These are phyloP conservation scores for Stemphylium beticola DNA, from an alignment of 2,329 filamentous ascomycete species.

Conservation along the genomic window DNA sequence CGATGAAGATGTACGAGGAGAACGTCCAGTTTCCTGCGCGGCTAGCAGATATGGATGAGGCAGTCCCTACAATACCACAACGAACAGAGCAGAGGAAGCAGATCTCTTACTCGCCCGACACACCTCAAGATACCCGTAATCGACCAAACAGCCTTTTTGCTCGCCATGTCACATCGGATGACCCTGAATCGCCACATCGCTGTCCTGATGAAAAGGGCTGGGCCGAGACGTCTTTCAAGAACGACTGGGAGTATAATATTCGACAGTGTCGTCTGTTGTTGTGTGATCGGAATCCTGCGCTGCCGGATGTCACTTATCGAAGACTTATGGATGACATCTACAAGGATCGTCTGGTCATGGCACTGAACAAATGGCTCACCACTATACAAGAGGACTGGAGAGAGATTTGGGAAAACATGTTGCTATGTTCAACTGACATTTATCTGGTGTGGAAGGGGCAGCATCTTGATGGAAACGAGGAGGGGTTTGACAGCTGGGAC, in stretches of 20 bases:
- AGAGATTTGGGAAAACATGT: background rate
- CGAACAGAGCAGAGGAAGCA: background rate
- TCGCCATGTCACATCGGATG: conserved; percentile 2
- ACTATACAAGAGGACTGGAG: background rate
- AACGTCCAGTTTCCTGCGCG: conserved; percentile 1
- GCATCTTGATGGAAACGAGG: background rate
- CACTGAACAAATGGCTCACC: conserved; percentile 1
- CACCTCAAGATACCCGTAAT: conserved; percentile 14
- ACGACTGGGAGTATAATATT: conserved; percentile 14
- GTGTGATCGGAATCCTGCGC: background rate
- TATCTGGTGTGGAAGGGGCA: conserved; percentile 11
- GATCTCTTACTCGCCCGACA: conserved; percentile 7
- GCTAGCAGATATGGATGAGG: background rate
- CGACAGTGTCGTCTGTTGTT: conserved; percentile 20
- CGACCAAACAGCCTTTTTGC: background rate
- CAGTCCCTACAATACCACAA: background rate
- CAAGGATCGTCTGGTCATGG: conserved; percentile 2
- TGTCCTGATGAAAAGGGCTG: conserved; percentile 13
- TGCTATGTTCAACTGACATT: conserved; percentile 6
- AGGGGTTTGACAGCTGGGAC: conserved; percentile 11
- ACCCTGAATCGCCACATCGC: conserved; percentile 15
- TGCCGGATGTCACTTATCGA: conserved; percentile 8
- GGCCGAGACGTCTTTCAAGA: conserved; percentile 13
- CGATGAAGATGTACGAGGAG: background rate
- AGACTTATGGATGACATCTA: conserved; percentile 8